phyloP scores from a whole-genome alignment of 495 filamentous ascomycete genomes.

The Acidiella bohemica region DNA sequence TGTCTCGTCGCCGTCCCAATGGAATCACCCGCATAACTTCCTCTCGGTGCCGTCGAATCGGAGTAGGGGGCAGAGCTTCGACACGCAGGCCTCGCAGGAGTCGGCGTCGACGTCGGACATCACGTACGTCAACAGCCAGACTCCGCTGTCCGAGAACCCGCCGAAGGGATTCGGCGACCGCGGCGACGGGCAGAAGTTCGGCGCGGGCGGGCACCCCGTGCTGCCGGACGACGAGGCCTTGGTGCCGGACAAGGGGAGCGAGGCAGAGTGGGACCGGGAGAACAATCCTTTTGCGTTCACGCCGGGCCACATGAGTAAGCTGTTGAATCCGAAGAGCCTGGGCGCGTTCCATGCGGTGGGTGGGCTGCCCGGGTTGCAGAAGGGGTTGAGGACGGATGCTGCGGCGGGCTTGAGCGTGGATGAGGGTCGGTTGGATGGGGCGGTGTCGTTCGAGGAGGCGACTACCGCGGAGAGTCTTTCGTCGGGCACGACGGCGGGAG shows the following conservation, averaged over 20 bases:
- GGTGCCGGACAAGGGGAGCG: slow-evolving; percentile 54
- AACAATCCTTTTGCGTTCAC: slow-evolving; percentile 74
- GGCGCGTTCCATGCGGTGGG: slow-evolving; percentile 67
- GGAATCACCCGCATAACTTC: slow-evolving; percentile 43
- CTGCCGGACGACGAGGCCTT: slow-evolving; percentile 46
- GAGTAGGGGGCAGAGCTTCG: slow-evolving; percentile 53
- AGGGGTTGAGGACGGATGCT: slow-evolving; percentile 58
- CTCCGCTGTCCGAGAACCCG: slow-evolving; percentile 31
- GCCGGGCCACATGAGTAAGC: slow-evolving; percentile 65
- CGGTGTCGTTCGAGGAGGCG: slow-evolving; percentile 61
- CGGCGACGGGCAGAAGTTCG: neutral
- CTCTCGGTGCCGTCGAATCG: slow-evolving; percentile 47
- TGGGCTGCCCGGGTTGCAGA: slow-evolving; percentile 61
- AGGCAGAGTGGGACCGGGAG: slow-evolving; percentile 56
- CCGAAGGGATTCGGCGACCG: slow-evolving; percentile 15
- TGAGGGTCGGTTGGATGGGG: slow-evolving; percentile 49
- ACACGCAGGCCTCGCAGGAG: slow-evolving; percentile 39
- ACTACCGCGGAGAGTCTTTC: slow-evolving; percentile 15
- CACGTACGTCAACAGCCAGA: slow-evolving; percentile 24
- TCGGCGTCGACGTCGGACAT: slow-evolving; percentile 39
- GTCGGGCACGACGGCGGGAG: slow-evolving; percentile 11
- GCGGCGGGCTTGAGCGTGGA: slow-evolving; percentile 60
- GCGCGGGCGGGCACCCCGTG: slow-evolving; percentile 20
- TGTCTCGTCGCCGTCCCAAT: slow-evolving; percentile 53
- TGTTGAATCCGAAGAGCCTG: slow-evolving; percentile 70